Percentiles rank a stretch among this genome's conserved stretches.
These are phyloP conservation scores for Botrytis hyacinthi DNA, from an alignment of 2,329 filamentous ascomycete genomes.

Conservation along the genomic window DNA sequence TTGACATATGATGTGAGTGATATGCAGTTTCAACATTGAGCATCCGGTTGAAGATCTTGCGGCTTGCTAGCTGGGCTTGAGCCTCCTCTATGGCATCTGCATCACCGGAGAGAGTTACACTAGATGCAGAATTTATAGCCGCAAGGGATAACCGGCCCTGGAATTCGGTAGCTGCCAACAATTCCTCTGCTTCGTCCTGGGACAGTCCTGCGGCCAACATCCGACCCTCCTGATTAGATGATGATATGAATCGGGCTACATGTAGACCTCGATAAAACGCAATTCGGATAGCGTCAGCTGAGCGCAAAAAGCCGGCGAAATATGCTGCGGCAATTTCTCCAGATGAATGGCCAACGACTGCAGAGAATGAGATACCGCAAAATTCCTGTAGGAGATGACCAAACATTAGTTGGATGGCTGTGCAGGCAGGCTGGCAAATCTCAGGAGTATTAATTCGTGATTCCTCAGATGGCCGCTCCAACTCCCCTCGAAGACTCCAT, in stretches of 20 bases:
- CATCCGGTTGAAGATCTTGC: constrained; percentile 26
- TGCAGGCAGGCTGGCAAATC: neutral
- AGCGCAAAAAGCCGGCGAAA: neutral
- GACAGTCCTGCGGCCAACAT: constrained; percentile 28
- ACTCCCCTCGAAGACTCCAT: neutral
- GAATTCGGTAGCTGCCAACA: constrained; percentile 18
- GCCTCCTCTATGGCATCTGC: constrained; percentile 25
- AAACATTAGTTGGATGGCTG: neutral
- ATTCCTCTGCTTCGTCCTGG: constrained; percentile 20
- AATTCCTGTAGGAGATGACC: neutral
- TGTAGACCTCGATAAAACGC: constrained; percentile 27
- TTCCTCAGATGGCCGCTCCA: neutral
- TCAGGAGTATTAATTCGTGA: neutral
- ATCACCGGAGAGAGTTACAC: constrained; percentile 36
- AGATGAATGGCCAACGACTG: neutral
- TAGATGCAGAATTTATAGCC: constrained; percentile 34
- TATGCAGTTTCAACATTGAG: constrained; percentile 26
- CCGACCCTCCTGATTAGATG: constrained; percentile 17
- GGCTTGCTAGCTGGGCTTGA: constrained; percentile 13
- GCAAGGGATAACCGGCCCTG: constrained; percentile 35
- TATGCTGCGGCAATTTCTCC: neutral
- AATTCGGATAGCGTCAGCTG: neutral
- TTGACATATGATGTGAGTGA: constrained; percentile 34
- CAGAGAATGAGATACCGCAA: neutral
- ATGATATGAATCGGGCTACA: neutral